Base-by-base conservation (phyloP, 345 rosid species). In the Syzygium grande region DNA sequence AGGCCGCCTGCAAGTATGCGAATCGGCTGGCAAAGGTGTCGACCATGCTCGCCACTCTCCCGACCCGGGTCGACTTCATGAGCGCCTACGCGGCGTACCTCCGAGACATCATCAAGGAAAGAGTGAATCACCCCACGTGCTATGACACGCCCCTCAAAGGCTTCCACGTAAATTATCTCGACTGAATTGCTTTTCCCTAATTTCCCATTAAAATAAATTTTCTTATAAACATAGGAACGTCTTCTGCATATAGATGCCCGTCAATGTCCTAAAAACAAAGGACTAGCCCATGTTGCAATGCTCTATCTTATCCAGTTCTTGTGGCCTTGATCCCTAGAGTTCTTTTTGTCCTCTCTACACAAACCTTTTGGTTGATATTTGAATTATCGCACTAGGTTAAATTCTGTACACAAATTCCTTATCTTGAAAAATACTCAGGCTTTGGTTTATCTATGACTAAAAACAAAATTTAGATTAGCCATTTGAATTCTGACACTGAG, bases 111-210 rank as follows among this genome's bases (percentile, higher is more conserved):
- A 95, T 97, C 88, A 95, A 92, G 91, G 93, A 94, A 87, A 89
- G 95, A 90, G 95, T 97, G 84, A 94, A 95, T 91, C 99, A 96
- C 91, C 97, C 98, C 9, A 41, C 92, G 83, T 97, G 94, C 88
- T 97, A 93, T 51, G 94, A 97, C 88, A 93, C 95, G 59, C 99
- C 99, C 43, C 97, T 96, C 61, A 51, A 92, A 88, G 98, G 96
- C 52, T 95, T 96, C 89, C 95, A 95, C 98, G 99, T 95, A 16
- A 56, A 38, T 54, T 55, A 34, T 43, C 41, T 87, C 85, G 21
- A 25, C 12, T 22, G 22, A 16, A 14, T 21, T 83, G 52, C 19
- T 73, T 52, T 27, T 25, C 30, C 13, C 8, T 41, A 83, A n/a
- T 52, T 19, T 68, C 6, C 68, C 84, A 29, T 55, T 34, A 30